Percentiles rank a stretch among this genome's conserved stretches.
Evolutionary conservation across 139 green algal genomes (phyloP).

Genomic region (Coelastrella sp.): DNA sequence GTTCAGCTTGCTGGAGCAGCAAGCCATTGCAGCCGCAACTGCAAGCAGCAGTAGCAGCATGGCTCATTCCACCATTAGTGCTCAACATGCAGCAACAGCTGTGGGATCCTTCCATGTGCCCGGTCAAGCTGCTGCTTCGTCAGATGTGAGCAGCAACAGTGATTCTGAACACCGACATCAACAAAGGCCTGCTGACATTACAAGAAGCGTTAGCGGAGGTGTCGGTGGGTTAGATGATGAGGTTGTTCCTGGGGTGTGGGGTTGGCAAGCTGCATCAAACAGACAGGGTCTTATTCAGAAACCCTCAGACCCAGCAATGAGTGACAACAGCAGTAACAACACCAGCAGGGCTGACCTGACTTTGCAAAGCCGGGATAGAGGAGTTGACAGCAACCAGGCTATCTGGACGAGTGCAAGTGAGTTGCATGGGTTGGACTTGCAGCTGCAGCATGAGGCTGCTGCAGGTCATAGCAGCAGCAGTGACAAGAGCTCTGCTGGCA

Average conservation of each 20-base stretch:
- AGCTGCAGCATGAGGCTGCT: conserved; percentile 46
- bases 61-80: not conserved
- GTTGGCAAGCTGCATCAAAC: conserved; percentile 32
- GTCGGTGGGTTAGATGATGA: conserved; percentile 6
- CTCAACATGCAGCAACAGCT: not conserved
- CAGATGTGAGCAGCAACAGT: too few relatives aligned
- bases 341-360: conserved; percentile 12
- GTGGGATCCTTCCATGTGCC: not conserved
- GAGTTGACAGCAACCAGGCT: not conserved
- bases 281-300: conserved; percentile 29
- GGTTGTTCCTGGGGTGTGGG: conserved; percentile 31
- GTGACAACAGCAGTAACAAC: not conserved
- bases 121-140: too few relatives aligned
- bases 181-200: not conserved
- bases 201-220: not conserved
- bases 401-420: conserved; percentile 31
- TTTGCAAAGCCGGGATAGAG: not conserved
- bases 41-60: conserved; percentile 10
- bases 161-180: too few relatives aligned
- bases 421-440: conserved; percentile 41
- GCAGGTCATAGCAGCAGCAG: conserved; percentile 25
- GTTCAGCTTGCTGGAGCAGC: conserved; percentile 80
- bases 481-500: not conserved
- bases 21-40: conserved; percentile 59
- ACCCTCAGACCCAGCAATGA: not conserved